Base-by-base conservation (phyloP, 176 grass and related monocot species). In the Aegilops bicornis region DNA sequence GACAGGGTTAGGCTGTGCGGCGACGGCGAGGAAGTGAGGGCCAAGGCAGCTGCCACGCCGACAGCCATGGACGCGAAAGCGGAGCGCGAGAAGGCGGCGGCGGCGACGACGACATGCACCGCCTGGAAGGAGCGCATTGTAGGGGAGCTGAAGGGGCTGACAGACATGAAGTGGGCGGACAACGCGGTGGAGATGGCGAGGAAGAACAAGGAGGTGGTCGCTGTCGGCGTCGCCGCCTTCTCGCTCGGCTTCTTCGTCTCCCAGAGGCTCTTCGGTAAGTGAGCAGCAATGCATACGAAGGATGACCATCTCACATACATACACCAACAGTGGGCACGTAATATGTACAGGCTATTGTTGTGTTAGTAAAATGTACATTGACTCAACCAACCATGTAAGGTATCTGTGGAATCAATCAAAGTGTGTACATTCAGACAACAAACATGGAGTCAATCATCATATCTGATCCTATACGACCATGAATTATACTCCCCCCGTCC, bases 181-280 rank as follows among this genome's bases (percentile, higher is more conserved):
- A 70, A 40, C 3, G 1, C 76, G 5, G 4, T 85, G 39, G 77
- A 91, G 6, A 25, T 31, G 4, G 86, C 79, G 6, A 88, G 24
- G 86, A 88, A 63, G 30, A 88, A 91, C 89, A 91, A 50, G 82
- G 86, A 88, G 32, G 77, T 86, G 29, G 89, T 95, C n/a, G 78
- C 64, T 14, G 19, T 10, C 12, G 69, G 77, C 47, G n/a, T 64
- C 50, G 85, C 81, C 27, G 77, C 81, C 69, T 84, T 91, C 85
- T 91, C 89, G 0, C 25, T 91, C 12, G 89, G 85, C 17, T 33
- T 87, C 47, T 30, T 87, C 60, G 48, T 90, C 66, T 73, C 89
- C 29, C 39, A 73, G 8, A 84, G 12, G 35, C 22, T 91, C 76
- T 77, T 61, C 48, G 87, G 76, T 48, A 73, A 79, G 66, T 83